A percentile compares a stretch with the other conserved stretches of the same genome.
Conservation (phyloP, 2,329 filamentous ascomycete genomes). For the Neonectria magnoliae region DNA sequence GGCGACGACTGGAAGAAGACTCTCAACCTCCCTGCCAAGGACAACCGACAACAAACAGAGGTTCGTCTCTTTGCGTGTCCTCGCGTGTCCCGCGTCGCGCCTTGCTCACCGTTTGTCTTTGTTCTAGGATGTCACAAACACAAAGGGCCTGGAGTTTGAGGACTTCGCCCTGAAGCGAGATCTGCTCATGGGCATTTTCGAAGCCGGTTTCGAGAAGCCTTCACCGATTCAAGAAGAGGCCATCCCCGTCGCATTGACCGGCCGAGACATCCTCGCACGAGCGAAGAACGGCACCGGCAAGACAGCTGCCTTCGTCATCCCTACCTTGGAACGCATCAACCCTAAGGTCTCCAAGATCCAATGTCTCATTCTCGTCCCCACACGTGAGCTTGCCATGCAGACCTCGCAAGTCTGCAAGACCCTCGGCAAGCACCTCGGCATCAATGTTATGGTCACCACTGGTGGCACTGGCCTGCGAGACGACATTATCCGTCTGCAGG, state of each 20-base stretch:
- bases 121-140: constrained; percentile 91
- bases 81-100: background rate
- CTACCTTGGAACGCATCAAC: constrained; percentile 94
- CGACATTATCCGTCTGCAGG: constrained; percentile 93
- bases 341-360: constrained; percentile 97
- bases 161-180: constrained; percentile 96
- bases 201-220: constrained; percentile 98
- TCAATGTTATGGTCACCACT: constrained; percentile 99
- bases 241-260: constrained; percentile 94
- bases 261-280: constrained; percentile 92
- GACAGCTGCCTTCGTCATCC: constrained; percentile 97
- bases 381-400: constrained; percentile 95
- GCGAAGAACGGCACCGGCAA: constrained; percentile 99
- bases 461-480: constrained; percentile 95
- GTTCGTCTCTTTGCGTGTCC: constrained; percentile 52
- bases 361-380: constrained; percentile 94
- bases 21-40: constrained; percentile 77
- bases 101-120: constrained; percentile 33
- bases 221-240: constrained; percentile 99
- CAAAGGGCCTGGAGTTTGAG: constrained; percentile 97
- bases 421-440: constrained; percentile 92
- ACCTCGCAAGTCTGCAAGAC: constrained; percentile 99
- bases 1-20: constrained; percentile 77
- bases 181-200: constrained; percentile 98
- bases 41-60: constrained; percentile 84